phyloP scores from a whole-genome alignment of 805 yeast species.

The Candida golubevii region DNA sequence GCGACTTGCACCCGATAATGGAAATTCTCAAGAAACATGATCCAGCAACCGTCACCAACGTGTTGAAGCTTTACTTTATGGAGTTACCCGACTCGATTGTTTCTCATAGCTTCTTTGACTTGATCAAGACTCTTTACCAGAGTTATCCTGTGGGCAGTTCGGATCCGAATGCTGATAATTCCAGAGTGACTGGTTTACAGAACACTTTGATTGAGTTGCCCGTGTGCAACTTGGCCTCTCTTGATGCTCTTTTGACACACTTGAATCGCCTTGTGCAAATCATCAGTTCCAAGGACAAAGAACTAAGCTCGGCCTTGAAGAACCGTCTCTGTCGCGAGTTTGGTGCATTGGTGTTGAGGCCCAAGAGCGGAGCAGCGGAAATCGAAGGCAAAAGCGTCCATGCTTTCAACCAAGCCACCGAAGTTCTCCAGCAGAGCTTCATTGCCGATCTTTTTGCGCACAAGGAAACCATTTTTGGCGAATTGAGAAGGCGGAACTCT shows the following conservation, averaged over 20 bases:
- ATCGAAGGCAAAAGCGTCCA: slow-evolving; percentile 14
- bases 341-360: slow-evolving; percentile 57
- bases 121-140: slow-evolving; percentile 60
- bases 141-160: slow-evolving; percentile 28
- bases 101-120: slow-evolving; percentile 59
- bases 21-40: slow-evolving; percentile 35
- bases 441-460: slow-evolving; percentile 57
- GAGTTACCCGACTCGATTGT: slow-evolving; percentile 79
- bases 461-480: slow-evolving; percentile 61
- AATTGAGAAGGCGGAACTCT: slow-evolving; percentile 43
- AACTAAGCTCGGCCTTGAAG: slow-evolving; percentile 34
- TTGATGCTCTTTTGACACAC: slow-evolving; percentile 77
- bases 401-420: slow-evolving; percentile 12
- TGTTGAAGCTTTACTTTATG: slow-evolving; percentile 65
- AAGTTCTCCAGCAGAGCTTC: slow-evolving; percentile 45
- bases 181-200: slow-evolving; percentile 58
- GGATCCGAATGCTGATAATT: slow-evolving; percentile 21
- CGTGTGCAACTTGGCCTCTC: slow-evolving; percentile 68
- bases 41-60: slow-evolving; percentile 62
- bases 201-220: slow-evolving; percentile 65
- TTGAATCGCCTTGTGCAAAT: slow-evolving; percentile 55
- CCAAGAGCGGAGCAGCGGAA: slow-evolving; percentile 26
- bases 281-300: slow-evolving; percentile 40
- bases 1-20: slow-evolving; percentile 26
- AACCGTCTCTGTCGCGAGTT: slow-evolving; percentile 60